A percentile compares a stretch with the other conserved stretches of the same genome.
phyloP scores from a whole-genome alignment of 257 asterid genomes.

The Nicotiana tabacum region DNA sequence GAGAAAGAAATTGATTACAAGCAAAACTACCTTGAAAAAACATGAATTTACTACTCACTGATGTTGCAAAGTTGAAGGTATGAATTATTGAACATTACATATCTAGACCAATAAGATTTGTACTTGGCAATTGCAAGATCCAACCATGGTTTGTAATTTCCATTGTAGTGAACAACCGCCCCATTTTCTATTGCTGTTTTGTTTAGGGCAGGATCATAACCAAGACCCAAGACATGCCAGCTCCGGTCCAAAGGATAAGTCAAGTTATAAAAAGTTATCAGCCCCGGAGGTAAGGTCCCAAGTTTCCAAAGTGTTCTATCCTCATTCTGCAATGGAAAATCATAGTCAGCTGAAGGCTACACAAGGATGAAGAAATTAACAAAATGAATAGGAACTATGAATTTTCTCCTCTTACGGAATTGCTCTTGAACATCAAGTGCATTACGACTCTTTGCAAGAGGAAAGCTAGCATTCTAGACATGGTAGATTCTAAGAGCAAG shows the following conservation, averaged over 20 bases:
- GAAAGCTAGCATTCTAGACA: neutral
- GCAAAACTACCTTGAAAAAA: neutral
- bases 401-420: neutral
- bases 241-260: constrained; percentile 77
- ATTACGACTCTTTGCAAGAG: constrained; percentile 4
- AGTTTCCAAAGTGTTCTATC: constrained; percentile 95
- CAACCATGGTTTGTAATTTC: constrained; percentile 97
- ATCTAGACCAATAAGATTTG: constrained; percentile 75
- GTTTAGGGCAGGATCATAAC: constrained; percentile 95
- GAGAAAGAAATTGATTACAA: neutral
- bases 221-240: constrained; percentile 96
- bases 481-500: neutral
- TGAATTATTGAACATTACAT: constrained; percentile 57
- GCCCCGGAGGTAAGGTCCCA: constrained; percentile 90
- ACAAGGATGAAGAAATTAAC: neutral
- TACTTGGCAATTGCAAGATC: constrained; percentile 89
- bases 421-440: constrained; percentile 3
- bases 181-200: constrained; percentile 75
- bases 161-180: constrained; percentile 89
- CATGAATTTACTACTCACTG: constrained; percentile 21
- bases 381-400: neutral
- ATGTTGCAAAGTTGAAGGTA: constrained; percentile 61
- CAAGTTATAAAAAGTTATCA: constrained; percentile 87
- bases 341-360: neutral
- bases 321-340: constrained; percentile 58